Evolutionary conservation across 208 protist species (phyloP).

Genomic region (Leishmania amazonensis): DNA sequence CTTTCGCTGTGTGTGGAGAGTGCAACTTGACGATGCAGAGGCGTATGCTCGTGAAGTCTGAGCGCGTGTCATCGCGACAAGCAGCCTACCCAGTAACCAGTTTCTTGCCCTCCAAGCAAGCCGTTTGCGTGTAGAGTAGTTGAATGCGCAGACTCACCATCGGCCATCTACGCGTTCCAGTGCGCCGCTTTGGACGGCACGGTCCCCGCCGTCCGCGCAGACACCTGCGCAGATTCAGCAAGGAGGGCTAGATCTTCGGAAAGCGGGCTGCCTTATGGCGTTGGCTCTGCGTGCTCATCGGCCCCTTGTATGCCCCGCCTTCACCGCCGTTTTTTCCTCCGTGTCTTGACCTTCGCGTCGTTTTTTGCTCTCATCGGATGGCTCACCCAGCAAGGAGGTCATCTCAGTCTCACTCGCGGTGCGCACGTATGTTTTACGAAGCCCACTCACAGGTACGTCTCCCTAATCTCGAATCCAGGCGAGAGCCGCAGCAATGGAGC

Average conservation of each 20-base stretch:
- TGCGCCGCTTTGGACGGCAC: background rate
- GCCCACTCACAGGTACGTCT: background rate
- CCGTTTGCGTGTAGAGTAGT: background rate
- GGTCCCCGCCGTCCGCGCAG: background rate
- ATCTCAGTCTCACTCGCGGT: too few relatives aligned
- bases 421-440: background rate
- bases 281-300: background rate
- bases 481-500: constrained; percentile 49
- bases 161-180: background rate
- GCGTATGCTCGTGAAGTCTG: background rate
- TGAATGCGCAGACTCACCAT: background rate
- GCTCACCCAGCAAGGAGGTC: background rate
- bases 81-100: background rate
- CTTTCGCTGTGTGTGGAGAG: background rate
- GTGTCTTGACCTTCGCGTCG: background rate
- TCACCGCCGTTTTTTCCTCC: background rate
- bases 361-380: background rate
- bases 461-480: background rate
- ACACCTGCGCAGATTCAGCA: background rate
- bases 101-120: background rate
- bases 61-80: background rate
- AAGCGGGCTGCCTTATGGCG: background rate
- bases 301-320: background rate
- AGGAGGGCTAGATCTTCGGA: background rate
- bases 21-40: background rate